Evolutionary conservation across 148 eudicot genomes (phyloP), one percentile per base, ranked within the genome.

Genomic region (Cornus suecica): DNA sequence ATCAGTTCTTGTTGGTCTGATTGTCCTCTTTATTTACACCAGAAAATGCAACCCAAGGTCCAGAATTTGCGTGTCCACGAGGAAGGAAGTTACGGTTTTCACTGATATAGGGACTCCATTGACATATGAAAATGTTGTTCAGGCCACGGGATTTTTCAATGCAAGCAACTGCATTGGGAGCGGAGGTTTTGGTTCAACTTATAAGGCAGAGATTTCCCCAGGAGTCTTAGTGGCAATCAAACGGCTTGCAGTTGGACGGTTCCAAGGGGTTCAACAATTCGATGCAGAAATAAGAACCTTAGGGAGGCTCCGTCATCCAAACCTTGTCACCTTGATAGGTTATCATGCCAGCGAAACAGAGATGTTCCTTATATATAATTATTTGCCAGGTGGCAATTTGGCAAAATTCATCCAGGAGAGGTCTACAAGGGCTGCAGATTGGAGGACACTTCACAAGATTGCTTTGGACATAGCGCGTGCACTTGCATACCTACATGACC

Each of bases 61-160:
- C 72, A 65, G 83, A 73, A 74, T 79, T 27, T 63, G 83, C 14
- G 83, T 78, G 67, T 80, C 84, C 3, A 66, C 71, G 10, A 77
- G 79, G 42, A 87, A 81, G 69, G 90, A 87, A 77, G 86, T 87
- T 28, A 85, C 77, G 22, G 71, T 87, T 56, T 85, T 87, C 52
- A 81, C 75, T 15, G 85, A 87, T 54, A 79, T 83, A 1, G 85
- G 83, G 13, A 85, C 85, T 13, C 78, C 85, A 16, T 76, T 87
- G 64, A 76, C 84, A 8, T 81, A 77, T 52, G 90, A 85, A 77
- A 79, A 77, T 29, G 90, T 87, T 62, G 84, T 85, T 9, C 82
- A 77, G 60, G 80, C 83, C 32, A 81, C 83, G 0, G 83, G 83
- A 48, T 77, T 70, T 28, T 69, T 69, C 28, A 69, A 51, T 42